Evolutionary conservation across 257 asterid species (phyloP).

Genomic region (Fraxinus anomala): DNA sequence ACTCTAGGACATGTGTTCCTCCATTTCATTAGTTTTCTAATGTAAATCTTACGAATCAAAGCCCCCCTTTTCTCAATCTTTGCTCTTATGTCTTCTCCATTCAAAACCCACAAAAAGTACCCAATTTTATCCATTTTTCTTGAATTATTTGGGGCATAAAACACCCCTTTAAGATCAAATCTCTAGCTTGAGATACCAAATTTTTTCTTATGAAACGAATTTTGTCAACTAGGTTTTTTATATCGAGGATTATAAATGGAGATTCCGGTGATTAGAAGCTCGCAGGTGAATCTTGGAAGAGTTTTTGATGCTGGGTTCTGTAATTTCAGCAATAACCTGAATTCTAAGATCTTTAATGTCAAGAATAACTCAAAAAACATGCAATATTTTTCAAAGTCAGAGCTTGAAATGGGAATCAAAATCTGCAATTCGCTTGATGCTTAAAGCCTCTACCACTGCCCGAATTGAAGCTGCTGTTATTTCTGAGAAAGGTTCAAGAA

Average conservation of each 20-base stretch:
- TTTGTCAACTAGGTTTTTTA: conserved; percentile 24
- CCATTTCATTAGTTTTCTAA: too few relatives aligned
- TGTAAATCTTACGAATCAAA: too few relatives aligned
- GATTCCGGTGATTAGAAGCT: conserved; percentile 64
- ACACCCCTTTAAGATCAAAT: background rate
- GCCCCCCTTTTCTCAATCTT: too few relatives aligned
- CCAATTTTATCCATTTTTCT: conserved; percentile 1
- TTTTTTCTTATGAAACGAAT: conserved; percentile 2
- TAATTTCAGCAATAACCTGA: conserved; percentile 51
- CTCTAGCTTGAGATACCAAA: background rate
- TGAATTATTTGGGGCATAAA: background rate
- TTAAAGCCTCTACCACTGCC: conserved; percentile 51
- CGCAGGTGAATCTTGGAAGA: conserved; percentile 58
- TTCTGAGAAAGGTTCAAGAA: conserved; percentile 34
- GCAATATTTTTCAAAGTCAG: conserved; percentile 35
- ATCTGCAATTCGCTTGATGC: conserved; percentile 35
- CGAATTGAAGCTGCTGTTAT: conserved; percentile 42
- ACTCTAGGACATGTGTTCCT: too few relatives aligned
- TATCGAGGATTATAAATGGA: conserved; percentile 45
- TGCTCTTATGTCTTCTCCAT: too few relatives aligned
- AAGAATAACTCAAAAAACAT: conserved; percentile 33
- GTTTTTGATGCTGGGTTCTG: conserved; percentile 44
- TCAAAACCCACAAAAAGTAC: too few relatives aligned
- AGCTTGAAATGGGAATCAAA: conserved; percentile 43
- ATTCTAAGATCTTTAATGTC: conserved; percentile 33